phyloP scores from a whole-genome alignment of 83 land plant species.

The Picea abies region DNA sequence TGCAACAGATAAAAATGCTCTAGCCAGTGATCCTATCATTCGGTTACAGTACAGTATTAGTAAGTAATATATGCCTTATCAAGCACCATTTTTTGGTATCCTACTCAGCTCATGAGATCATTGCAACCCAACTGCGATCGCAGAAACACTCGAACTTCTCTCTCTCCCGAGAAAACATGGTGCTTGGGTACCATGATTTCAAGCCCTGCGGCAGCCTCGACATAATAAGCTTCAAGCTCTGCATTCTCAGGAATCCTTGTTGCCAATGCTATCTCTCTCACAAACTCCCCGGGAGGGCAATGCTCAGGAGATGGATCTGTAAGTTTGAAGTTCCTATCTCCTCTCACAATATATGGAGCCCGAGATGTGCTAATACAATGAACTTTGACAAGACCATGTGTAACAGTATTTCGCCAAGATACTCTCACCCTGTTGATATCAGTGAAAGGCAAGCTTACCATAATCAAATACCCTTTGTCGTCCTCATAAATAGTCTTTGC shows the following conservation, averaged over 20 bases:
- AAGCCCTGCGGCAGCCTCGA: slow-evolving; percentile 50
- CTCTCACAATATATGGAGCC: slow-evolving; percentile 55
- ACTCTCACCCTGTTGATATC: too few species aligned
- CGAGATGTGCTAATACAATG: slow-evolving; percentile 58
- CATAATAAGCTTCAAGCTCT: slow-evolving; percentile 67
- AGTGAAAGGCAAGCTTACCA: too few species aligned
- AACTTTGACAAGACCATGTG: too few species aligned
- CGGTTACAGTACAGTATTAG: background rate
- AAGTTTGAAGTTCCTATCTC: slow-evolving; percentile 61
- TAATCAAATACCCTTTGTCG: slow-evolving; percentile 65
- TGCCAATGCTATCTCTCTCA: slow-evolving; percentile 64
- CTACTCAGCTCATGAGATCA: slow-evolving; percentile 38
- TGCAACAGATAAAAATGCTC: background rate
- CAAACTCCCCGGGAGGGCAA: slow-evolving; percentile 77
- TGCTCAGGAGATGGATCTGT: slow-evolving; percentile 65
- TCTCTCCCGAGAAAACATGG: slow-evolving; percentile 63
- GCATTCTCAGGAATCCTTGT: slow-evolving; percentile 80
- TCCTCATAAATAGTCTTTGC: slow-evolving; percentile 76
- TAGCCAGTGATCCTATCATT: background rate
- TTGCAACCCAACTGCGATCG: slow-evolving; percentile 50
- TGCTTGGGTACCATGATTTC: slow-evolving; percentile 77
- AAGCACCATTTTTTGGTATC: background rate
- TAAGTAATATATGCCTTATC: background rate
- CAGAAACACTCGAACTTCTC: slow-evolving; percentile 65
- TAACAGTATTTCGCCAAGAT: too few species aligned